Evolutionary conservation across 108 stramenopile species (phyloP).

Genomic region (Stephanodiscus minutulus): DNA sequence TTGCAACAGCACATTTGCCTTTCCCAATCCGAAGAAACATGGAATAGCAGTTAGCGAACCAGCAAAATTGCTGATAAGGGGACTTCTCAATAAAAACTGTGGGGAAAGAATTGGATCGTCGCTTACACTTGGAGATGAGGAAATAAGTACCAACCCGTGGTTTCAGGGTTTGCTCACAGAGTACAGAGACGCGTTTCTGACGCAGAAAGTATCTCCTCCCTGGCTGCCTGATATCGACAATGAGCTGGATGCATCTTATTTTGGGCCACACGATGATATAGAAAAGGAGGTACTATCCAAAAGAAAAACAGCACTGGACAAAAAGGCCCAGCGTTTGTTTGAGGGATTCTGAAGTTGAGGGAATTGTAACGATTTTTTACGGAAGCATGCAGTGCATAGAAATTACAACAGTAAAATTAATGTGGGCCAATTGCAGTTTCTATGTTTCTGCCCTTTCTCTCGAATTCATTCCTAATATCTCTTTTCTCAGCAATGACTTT

Average conservation of each 20-base stretch:
- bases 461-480: too few relatives aligned
- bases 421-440: too few relatives aligned
- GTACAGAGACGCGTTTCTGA: conserved; percentile 17
- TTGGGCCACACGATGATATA: conserved; percentile 36
- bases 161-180: conserved; percentile 47
- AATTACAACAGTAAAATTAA: too few relatives aligned
- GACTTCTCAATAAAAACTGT: conserved; percentile 29
- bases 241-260: conserved; percentile 47
- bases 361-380: neutral
- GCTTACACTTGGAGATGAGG: conserved; percentile 37
- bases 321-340: conserved; percentile 37
- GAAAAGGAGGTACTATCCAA: conserved; percentile 29
- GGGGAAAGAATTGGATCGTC: conserved; percentile 38
- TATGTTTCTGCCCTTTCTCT: too few relatives aligned
- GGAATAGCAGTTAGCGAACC: conserved; percentile 28
- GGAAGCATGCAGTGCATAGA: neutral
- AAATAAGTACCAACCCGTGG: conserved; percentile 41
- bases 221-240: conserved; percentile 46
- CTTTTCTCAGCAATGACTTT: too few relatives aligned
- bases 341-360: conserved; percentile 33
- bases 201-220: conserved; percentile 36
- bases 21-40: conserved; percentile 45
- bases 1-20: conserved; percentile 52
- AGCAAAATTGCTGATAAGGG: conserved; percentile 31
- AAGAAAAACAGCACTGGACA: conserved; percentile 23